These are phyloP conservation scores for Chernovozyma aurita DNA, from an alignment of 1,139 yeast species.

Conservation along the genomic window DNA sequence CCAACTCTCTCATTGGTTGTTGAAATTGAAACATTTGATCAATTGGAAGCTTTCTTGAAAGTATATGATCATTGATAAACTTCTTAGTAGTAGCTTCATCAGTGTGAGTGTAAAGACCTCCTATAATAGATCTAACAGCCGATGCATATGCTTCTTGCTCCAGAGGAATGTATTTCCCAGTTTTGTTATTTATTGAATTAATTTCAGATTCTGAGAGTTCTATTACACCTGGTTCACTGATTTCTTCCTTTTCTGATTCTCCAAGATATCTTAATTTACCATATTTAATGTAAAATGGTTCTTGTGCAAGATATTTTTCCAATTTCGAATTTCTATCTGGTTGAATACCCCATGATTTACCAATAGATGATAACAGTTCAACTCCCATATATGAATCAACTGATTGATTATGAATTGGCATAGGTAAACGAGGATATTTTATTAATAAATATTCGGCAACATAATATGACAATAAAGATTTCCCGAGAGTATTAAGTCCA, in stretches of 20 bases:
- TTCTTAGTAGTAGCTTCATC: conserved; percentile 59
- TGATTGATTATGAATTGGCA: conserved; percentile 68
- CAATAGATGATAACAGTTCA: conserved; percentile 59
- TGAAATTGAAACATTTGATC: conserved; percentile 72
- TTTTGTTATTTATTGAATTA: conserved; percentile 16
- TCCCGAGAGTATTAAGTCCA: conserved; percentile 81
- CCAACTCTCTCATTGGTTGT: conserved; percentile 82
- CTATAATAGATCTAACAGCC: conserved; percentile 68
- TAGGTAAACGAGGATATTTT: conserved; percentile 86
- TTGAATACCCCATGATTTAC: conserved; percentile 85
- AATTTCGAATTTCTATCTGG: conserved; percentile 61
- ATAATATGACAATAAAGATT: conserved; percentile 69
- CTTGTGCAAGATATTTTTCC: conserved; percentile 66
- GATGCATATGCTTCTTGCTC: conserved; percentile 45
- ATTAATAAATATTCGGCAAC: conserved; percentile 69
- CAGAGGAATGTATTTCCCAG: conserved; percentile 18
- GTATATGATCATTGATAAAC: conserved; percentile 68
- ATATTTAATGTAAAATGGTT: conserved; percentile 56
- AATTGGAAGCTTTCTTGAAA: conserved; percentile 75
- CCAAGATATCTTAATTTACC: conserved; percentile 60
- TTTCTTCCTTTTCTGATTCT: conserved; percentile 29
- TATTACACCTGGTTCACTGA: conserved; percentile 47
- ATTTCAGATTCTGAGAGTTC: conserved; percentile 38
- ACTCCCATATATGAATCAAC: conserved; percentile 70
- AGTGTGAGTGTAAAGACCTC: conserved; percentile 62